A percentile compares a stretch with the other conserved stretches of the same genome.
These are phyloP conservation scores for Fistulifera solaris DNA, from an alignment of 108 stramenopile genomes.

Conservation along the genomic window DNA sequence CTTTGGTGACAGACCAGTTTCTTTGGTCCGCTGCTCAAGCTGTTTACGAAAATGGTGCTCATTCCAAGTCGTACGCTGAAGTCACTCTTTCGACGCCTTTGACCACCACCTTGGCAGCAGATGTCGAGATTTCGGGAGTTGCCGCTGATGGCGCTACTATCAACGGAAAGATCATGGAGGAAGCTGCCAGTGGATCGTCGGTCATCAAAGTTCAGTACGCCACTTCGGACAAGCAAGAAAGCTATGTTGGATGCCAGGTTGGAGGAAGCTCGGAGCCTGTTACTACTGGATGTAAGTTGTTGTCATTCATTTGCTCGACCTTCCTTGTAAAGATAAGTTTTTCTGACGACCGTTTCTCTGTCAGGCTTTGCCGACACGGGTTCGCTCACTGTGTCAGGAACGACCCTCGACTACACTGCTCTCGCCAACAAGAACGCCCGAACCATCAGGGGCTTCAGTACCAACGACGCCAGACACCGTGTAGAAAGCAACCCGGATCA, in stretches of 20 bases:
- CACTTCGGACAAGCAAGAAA: constrained; percentile 30
- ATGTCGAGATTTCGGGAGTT: constrained; percentile 24
- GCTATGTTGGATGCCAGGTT: constrained; percentile 58
- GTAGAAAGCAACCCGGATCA: background rate
- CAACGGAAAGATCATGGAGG: constrained; percentile 28
- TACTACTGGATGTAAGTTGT: constrained; percentile 21
- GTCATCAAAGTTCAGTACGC: constrained; percentile 40
- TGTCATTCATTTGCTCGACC: background rate
- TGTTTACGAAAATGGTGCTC: constrained; percentile 53
- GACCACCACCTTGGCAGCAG: constrained; percentile 12
- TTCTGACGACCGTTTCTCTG: background rate
- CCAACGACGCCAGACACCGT: constrained; percentile 12
- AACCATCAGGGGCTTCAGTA: constrained; percentile 46
- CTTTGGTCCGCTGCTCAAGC: constrained; percentile 16
- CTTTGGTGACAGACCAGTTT: constrained; percentile 17
- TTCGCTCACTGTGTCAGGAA: constrained; percentile 8
- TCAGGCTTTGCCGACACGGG: constrained; percentile 23
- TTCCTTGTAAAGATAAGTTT: background rate
- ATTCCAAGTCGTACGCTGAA: constrained; percentile 54
- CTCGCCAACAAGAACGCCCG: constrained; percentile 48
- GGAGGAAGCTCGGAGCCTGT: constrained; percentile 32
- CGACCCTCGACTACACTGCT: constrained; percentile 20
- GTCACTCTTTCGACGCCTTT: constrained; percentile 37
- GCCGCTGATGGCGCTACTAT: constrained; percentile 28
- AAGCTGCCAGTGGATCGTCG: constrained; percentile 17